Evolutionary conservation across 2,329 filamentous ascomycete genomes (phyloP).

Genomic region (Pseudogymnoascus sp.): DNA sequence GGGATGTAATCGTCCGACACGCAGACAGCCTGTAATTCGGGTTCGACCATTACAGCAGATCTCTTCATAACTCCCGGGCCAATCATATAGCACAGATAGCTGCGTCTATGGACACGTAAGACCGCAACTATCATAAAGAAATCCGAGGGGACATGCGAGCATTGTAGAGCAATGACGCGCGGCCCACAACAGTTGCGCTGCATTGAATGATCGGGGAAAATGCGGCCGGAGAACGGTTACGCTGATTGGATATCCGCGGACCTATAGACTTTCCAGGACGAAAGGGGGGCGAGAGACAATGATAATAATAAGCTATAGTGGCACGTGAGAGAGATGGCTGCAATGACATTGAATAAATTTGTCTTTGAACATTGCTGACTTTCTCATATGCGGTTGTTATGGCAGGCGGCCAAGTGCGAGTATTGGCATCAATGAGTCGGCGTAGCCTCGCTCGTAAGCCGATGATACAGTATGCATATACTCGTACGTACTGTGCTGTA

Average conservation of each 20-base stretch:
- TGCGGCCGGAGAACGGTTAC: neutral
- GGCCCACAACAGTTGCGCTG: neutral
- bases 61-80: neutral
- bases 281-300: too few species aligned
- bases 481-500: too few species aligned
- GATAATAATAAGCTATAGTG: neutral
- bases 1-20: neutral
- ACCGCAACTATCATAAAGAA: neutral
- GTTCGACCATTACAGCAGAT: neutral
- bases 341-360: neutral
- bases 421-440: neutral
- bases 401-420: neutral
- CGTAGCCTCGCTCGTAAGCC: too few species aligned
- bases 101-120: neutral
- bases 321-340: neutral
- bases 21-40: neutral
- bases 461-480: too few species aligned
- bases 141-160: neutral
- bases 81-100: neutral
- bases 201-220: neutral
- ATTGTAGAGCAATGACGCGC: neutral
- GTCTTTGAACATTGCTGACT: neutral
- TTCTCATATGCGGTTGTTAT: neutral
- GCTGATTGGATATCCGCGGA: neutral
- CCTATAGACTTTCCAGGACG: too few species aligned